Percentiles rank a stretch among this genome's conserved stretches.
phyloP scores from a whole-genome alignment of 805 yeast genomes.

The Candida krabiensis region DNA sequence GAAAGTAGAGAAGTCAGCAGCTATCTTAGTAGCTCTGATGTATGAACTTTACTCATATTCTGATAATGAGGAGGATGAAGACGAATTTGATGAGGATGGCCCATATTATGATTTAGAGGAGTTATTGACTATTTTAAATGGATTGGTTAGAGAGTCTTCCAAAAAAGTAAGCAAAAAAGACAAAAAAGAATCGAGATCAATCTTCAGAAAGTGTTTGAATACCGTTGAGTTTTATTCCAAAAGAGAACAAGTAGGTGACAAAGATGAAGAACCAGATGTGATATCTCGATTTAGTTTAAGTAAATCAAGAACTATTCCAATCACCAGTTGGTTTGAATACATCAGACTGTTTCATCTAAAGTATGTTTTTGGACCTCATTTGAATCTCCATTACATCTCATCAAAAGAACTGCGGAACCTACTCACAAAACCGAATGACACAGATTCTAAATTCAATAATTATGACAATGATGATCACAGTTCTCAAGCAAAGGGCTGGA shows the following conservation, averaged over 20 bases:
- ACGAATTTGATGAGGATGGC: slow-evolving; percentile 36
- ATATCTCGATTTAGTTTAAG: slow-evolving; percentile 40
- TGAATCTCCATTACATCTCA: slow-evolving; percentile 46
- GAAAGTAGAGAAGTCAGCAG: slow-evolving; percentile 55
- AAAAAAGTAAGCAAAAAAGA: slow-evolving; percentile 63
- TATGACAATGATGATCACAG: slow-evolving; percentile 12
- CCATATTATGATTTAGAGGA: slow-evolving; percentile 58
- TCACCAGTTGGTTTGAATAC: slow-evolving; percentile 52
- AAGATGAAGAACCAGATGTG: slow-evolving; percentile 10
- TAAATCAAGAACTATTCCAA: slow-evolving; percentile 45
- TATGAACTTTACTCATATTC: slow-evolving; percentile 53
- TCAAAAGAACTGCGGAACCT: slow-evolving; percentile 24
- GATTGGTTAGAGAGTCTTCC: slow-evolving; percentile 50
- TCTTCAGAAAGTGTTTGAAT: slow-evolving; percentile 56
- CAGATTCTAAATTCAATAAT: slow-evolving; percentile 8
- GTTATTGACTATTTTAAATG: slow-evolving; percentile 39
- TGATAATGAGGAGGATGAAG: slow-evolving; percentile 38
- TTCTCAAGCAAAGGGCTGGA: slow-evolving; percentile 14
- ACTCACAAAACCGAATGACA: slow-evolving; percentile 20
- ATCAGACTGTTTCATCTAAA: slow-evolving; percentile 47
- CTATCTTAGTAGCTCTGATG: slow-evolving; percentile 53
- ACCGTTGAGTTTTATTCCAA: slow-evolving; percentile 43
- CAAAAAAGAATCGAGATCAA: slow-evolving; percentile 56
- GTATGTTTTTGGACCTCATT: slow-evolving; percentile 53
- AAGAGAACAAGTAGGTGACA: slow-evolving; percentile 14